Evolutionary conservation across 2,329 filamentous ascomycete species (phyloP), one percentile per base, ranked within the genome.

Genomic region (Xylaria hypoxylon): DNA sequence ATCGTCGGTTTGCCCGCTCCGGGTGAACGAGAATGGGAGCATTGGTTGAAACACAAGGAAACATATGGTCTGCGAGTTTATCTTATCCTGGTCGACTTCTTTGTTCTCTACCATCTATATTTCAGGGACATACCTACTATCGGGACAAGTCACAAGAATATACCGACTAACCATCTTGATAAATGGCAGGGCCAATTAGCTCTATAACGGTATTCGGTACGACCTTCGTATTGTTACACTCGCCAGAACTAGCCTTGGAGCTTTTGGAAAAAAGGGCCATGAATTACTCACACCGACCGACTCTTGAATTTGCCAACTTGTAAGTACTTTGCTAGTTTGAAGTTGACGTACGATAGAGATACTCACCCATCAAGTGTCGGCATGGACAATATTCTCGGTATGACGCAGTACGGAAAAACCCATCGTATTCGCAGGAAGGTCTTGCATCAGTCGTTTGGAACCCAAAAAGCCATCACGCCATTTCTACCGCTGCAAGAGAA

Each of bases 211-310:
- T 80, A 11, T 67, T 83, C 1, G 81, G 80, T 1, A 75, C 77
- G 35, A 79, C 79, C 1, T 70, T 83, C 13, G 69, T 84, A 44
- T 71, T 84, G 1, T 64, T 84, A 3, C 79, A 83, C 57, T 78
- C 80, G 64, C 69, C 73, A 28, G 68, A 76, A 5, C 70, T 78
- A 2, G 77, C 79, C 2, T 71, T 77, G 7, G 79, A 82, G 10
- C 69, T 83, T 1, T 66, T 83, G 31, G 78, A 76, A 17, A 79
- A 78, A 66, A 71, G 60, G 2, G 77, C 77, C 0, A 64, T 75
- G 10, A 78, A 77, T 56, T 77, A 77, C 1, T 79, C 79, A 0
- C 73, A 69, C 0, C 72, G 79, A 13, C 79, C 79, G 0, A 66
- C 58, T 6, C 71, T 75, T 35, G 66, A 72, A 38, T 75, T 78